Evolutionary conservation across 208 protist species (phyloP), one percentile per base, ranked within the genome.

Genomic region (Borovskyia barvae): DNA sequence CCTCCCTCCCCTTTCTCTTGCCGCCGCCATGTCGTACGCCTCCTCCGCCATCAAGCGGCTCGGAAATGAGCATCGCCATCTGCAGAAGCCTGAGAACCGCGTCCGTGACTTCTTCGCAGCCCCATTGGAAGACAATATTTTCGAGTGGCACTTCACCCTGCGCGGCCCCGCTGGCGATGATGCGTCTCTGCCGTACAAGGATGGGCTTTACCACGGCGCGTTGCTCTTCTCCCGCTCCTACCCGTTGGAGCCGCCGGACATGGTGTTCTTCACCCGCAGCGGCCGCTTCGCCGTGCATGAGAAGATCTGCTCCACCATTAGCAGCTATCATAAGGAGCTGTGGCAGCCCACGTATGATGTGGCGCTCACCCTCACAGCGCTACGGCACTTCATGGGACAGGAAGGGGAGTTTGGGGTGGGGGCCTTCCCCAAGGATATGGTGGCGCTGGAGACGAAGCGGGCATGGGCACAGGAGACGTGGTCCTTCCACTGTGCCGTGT

Each of bases 121-220:
- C 1, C 84, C 86, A 5, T 70, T 90, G 39, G 61, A 96, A 30
- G 92, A 98, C 12, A 98, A 99, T 75, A 85, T 99, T 19, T 98
- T 98, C 55, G 96, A 98, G 41, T 99, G 98, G 98, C 97, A 99
- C 77, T 99, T 99, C 72, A 98, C 96, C 14, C 71, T 99, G 0
- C 82, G 81, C 11, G 98, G 98, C 1, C 94, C 97, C 0, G 40
- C 28, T 17, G 52, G 59, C 17, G 56, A 66, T 1, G 51, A 59
- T 20, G 47, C 28, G 2, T 61, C 66, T 12, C 70, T 68, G 0
- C 71, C 64, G 2, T 97, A 87, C 52, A 65, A 74, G 15, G 58
- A 90, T 0, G 94, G 92, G 22, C 26, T 95, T 26, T 97, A 97
- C 73, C 90, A 96, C 66, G 92, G 91, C 11, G 66, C 55, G 3